Evolutionary conservation across 768 basidiomycete genomes (phyloP).

Genomic region (Tremella fuciformis): DNA sequence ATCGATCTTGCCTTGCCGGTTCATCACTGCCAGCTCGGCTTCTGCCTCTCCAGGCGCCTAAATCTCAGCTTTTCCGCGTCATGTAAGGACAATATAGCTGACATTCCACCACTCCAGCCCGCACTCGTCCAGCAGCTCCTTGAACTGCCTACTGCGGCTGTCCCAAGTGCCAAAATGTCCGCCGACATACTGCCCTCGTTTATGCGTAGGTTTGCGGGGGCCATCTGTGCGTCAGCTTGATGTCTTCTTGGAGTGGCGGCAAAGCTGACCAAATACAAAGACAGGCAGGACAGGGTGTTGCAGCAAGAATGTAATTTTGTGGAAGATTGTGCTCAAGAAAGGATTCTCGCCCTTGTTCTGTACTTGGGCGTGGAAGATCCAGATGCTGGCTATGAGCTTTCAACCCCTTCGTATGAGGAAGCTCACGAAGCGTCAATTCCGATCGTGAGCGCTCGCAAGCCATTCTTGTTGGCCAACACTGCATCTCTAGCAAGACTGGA

Average conservation of each 20-base stretch:
- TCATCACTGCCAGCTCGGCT: conserved; percentile 85
- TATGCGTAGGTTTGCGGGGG: conserved; percentile 73
- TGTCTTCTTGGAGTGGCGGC: neutral
- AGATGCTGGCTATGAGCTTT: conserved; percentile 40
- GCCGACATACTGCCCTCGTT: conserved; percentile 57
- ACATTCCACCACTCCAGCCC: conserved; percentile 58
- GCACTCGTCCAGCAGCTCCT: conserved; percentile 55
- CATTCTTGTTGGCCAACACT: conserved; percentile 64
- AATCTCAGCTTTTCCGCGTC: neutral
- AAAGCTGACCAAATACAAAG: conserved; percentile 68
- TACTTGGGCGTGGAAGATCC: conserved; percentile 58
- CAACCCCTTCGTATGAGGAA: too few relatives aligned
- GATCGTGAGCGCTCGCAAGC: conserved; percentile 70
- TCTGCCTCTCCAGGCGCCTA: conserved; percentile 87
- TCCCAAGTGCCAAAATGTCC: conserved; percentile 47
- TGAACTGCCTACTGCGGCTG: conserved; percentile 43
- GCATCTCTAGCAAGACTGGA: conserved; percentile 76
- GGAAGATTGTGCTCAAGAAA: conserved; percentile 76
- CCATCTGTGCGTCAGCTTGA: conserved; percentile 57
- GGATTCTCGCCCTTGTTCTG: conserved; percentile 70
- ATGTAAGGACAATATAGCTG: conserved; percentile 16
- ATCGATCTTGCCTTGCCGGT: conserved; percentile 76
- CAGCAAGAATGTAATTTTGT: conserved; percentile 73
- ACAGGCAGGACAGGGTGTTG: conserved; percentile 74
- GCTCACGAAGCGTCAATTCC: conserved; percentile 71